Evolutionary conservation across 2,329 filamentous ascomycete species (phyloP).

Genomic region (Eutypa lata): DNA sequence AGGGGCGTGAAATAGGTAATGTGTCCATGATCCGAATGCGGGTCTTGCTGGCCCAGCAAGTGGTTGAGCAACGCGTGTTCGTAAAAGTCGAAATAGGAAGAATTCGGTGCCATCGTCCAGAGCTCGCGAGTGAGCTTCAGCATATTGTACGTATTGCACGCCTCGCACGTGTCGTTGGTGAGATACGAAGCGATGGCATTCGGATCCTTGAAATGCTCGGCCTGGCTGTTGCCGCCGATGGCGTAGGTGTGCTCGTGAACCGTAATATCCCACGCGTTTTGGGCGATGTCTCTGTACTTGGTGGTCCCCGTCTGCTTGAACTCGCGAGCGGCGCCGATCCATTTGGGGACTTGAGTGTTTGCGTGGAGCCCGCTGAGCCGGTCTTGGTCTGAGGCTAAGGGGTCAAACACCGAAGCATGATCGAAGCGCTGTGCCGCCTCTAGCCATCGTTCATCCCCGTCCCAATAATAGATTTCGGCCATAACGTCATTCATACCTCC

Average conservation of each 20-base stretch:
- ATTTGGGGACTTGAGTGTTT: conserved; percentile 53
- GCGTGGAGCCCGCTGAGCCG: conserved; percentile 46
- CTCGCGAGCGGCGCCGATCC: conserved; percentile 47
- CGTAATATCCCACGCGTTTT: conserved; percentile 47
- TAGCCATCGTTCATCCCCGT: conserved; percentile 43
- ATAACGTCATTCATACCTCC: conserved; percentile 53
- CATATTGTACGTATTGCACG: conserved; percentile 57
- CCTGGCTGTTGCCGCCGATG: conserved; percentile 52
- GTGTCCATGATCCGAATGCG: conserved; percentile 41
- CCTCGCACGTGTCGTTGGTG: conserved; percentile 44
- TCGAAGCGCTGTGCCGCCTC: conserved; percentile 47
- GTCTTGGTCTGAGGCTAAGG: conserved; percentile 43
- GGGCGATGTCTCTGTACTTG: conserved; percentile 45
- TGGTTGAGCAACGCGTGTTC: conserved; percentile 50
- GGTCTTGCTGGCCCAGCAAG: conserved; percentile 47
- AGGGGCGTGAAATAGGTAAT: conserved; percentile 52
- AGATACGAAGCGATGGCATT: conserved; percentile 45
- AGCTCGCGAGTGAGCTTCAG: conserved; percentile 52
- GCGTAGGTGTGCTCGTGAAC: conserved; percentile 47
- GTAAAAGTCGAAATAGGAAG: conserved; percentile 51
- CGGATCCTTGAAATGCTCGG: conserved; percentile 47
- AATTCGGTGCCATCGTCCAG: conserved; percentile 40
- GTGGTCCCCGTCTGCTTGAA: conserved; percentile 44
- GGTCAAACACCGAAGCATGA: conserved; percentile 44
- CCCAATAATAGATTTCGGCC: conserved; percentile 44